Evolutionary conservation across 106 monocot genomes (phyloP).

Genomic region (Acanthochlamys bracteata): DNA sequence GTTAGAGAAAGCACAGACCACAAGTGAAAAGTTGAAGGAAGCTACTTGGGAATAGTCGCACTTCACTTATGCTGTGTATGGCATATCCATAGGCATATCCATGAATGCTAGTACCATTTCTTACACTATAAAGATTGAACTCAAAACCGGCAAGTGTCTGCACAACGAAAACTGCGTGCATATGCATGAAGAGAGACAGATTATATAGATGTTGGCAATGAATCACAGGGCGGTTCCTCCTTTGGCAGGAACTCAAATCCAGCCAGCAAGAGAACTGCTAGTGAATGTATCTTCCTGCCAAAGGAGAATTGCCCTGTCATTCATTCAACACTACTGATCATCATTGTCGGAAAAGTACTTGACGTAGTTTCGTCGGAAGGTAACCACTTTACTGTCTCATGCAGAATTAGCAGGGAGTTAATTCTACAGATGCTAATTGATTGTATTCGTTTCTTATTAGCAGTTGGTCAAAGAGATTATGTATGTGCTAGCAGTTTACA

Average conservation of each 20-base stretch:
- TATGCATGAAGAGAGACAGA: background rate
- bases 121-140: background rate
- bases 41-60: slow-evolving; percentile 6
- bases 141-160: too few relatives aligned
- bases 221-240: slow-evolving; percentile 10
- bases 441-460: too few relatives aligned
- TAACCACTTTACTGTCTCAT: too few relatives aligned
- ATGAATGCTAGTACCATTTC: background rate
- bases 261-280: too few relatives aligned
- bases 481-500: too few relatives aligned
- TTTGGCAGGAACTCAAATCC: slow-evolving; percentile 16
- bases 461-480: too few relatives aligned
- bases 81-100: slow-evolving; percentile 10
- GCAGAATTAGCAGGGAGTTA: too few relatives aligned
- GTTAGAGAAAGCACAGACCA: too few relatives aligned
- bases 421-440: too few relatives aligned
- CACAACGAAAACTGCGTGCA: too few relatives aligned
- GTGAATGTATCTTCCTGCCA: slow-evolving; percentile 6
- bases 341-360: too few relatives aligned
- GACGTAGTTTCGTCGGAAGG: too few relatives aligned
- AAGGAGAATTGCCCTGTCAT: slow-evolving; percentile 21
- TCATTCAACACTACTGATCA: background rate
- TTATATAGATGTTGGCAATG: background rate
- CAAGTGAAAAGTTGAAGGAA: background rate
- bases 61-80: background rate